Conservation (phyloP, 306 rosid species). For the Fagus crenata region DNA sequence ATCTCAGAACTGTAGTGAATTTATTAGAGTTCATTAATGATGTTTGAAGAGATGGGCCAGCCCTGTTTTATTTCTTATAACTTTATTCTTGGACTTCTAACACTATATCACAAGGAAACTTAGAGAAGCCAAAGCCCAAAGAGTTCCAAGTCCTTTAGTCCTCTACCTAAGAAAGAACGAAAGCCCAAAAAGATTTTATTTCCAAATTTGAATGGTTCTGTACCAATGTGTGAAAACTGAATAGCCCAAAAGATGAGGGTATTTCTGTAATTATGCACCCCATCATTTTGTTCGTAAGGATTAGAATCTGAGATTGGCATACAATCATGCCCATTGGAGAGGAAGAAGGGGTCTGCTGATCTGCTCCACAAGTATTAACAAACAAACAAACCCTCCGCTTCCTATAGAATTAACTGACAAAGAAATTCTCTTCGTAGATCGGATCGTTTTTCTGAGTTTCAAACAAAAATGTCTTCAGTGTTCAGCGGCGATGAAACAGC, state of each 20-base stretch:
- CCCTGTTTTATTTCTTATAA: too few species aligned
- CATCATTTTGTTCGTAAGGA: background rate
- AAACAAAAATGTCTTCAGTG: constrained; percentile 29
- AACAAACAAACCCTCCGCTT: background rate
- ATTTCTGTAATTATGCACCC: background rate
- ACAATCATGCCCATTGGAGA: background rate
- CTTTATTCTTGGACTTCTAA: too few species aligned
- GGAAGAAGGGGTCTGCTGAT: background rate
- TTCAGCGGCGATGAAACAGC: constrained; percentile 73
- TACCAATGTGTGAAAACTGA: too few species aligned
- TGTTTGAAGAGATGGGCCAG: too few species aligned
- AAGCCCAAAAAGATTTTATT: too few species aligned
- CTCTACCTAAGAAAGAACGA: too few species aligned
- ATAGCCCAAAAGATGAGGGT: background rate
- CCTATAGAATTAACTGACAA: background rate
- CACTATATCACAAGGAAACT: too few species aligned
- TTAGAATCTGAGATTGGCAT: background rate
- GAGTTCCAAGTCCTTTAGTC: background rate
- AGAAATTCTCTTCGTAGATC: constrained; percentile 2
- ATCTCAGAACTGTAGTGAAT: too few species aligned
- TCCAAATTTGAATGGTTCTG: too few species aligned
- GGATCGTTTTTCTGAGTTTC: background rate
- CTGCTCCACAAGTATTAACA: background rate
- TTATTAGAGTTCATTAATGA: too few species aligned
- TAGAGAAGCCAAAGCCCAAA: background rate